A percentile compares a stretch with the other conserved stretches of the same genome.
Conservation (phyloP, 257 asterid genomes). For the Agastache rugosa region DNA sequence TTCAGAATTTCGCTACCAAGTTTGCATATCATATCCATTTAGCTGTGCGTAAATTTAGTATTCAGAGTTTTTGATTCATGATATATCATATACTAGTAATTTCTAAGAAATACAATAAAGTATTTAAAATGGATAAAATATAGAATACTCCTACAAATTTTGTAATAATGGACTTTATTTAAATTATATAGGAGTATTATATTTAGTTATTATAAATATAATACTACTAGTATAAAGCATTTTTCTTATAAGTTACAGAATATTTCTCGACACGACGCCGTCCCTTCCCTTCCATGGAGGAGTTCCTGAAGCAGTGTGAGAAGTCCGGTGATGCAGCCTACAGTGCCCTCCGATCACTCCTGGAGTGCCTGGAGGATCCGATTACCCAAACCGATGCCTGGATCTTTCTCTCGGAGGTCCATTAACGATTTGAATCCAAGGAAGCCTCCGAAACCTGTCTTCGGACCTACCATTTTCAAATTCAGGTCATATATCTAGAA, state of each 20-base stretch:
- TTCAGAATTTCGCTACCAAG: background rate
- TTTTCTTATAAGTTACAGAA: no score
- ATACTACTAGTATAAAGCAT: no score
- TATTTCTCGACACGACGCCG: no score
- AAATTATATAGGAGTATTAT: no score
- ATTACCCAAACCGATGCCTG: slow-evolving; percentile 78
- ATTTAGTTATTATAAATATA: no score
- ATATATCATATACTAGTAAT: no score
- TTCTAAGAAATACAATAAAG: no score
- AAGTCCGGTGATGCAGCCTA: slow-evolving; percentile 92
- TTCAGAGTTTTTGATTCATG: no score
- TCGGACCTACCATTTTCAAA: slow-evolving; percentile 74
- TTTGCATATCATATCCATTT: background rate
- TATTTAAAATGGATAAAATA: no score
- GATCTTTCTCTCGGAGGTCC: slow-evolving; percentile 80
- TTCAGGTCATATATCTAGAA: slow-evolving; percentile 76
- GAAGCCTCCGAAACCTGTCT: slow-evolving; percentile 72
- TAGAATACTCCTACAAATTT: no score
- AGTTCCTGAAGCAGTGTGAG: slow-evolving; percentile 71
- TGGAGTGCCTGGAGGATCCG: slow-evolving; percentile 88
- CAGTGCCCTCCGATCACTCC: slow-evolving; percentile 78
- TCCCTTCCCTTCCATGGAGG: slow-evolving; percentile 48
- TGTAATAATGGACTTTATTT: no score
- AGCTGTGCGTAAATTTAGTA: no score
- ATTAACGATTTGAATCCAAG: slow-evolving; percentile 58